Base-by-base conservation (phyloP, 148 eudicot genomes). In the Nepenthes mirabilis region DNA sequence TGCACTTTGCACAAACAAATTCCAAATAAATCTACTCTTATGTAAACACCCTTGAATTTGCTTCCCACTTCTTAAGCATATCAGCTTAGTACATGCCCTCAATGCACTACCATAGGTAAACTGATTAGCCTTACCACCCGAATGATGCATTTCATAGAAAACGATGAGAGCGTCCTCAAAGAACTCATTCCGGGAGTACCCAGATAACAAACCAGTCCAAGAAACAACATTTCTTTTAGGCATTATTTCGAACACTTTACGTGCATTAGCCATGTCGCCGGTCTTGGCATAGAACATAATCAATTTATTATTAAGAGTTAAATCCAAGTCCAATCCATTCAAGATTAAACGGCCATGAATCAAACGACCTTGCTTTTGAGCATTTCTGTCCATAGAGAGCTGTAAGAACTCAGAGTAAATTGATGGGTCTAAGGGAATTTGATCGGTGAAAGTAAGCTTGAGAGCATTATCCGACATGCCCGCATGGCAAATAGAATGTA, bases 131-230 rank as follows among this genome's bases (percentile, higher is more conserved):
- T 62, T 66, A 9, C 72, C 60, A 14, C 74, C 77, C 6, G 52
- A 58, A 23, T n/a, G 23, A 62, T 54, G 77, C 80, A 77, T 73
- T 40, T 56, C 23, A 14, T 37, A n/a, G 43, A 77, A 77, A 36
- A 69, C 63, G 58, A 59, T 47, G 4, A 69, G 60, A 63, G 80
- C 77, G 47, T 77, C 60, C 37, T 50, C 55, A 60, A 58, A 73
- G 11, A 58, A 50, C 14, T 66, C 71, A 55, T 77, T 73, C 40
- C 68, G 71, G 43, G 68, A 62, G 54, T 72, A 69, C 68, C 80
- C 77, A 52, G 74, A 77, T 62, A 77, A 47, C 66, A 73, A 66
- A 66, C 74, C 63, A 59, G 80, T 77, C 80, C 80, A 77, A 52
- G 77, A 68, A 14, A 77, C 80, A 55, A 73, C 62, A 60, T 66